phyloP scores from a whole-genome alignment of 1,284 basidiomycete species.

The Blastosporella zonata region DNA sequence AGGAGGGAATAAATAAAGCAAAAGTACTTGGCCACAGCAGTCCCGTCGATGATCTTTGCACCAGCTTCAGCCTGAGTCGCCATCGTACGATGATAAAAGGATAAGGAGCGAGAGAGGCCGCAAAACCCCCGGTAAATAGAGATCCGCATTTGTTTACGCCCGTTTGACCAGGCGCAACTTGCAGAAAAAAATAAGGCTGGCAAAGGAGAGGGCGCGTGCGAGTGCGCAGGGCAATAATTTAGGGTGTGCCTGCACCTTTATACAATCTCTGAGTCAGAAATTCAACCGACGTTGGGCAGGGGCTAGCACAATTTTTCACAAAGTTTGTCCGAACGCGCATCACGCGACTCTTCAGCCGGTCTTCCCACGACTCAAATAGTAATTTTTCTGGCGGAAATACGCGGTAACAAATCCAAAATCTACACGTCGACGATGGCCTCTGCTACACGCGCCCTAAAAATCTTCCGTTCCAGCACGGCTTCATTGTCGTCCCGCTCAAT shows the following conservation, averaged over 20 bases:
- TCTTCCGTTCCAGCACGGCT: constrained; percentile 56
- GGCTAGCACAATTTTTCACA: constrained; percentile 2
- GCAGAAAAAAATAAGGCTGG: constrained; percentile 8
- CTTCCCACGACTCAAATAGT: constrained; percentile 14
- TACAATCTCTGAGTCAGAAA: background rate
- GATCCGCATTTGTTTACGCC: constrained; percentile 25
- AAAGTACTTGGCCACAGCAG: constrained; percentile 78
- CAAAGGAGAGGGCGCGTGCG: constrained; percentile 1
- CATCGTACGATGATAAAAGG: constrained; percentile 51
- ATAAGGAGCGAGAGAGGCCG: constrained; percentile 30
- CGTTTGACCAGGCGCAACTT: constrained; percentile 18
- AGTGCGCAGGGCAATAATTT: constrained; percentile 4
- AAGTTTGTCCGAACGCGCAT: background rate
- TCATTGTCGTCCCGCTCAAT: constrained; percentile 47
- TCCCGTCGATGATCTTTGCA: constrained; percentile 80
- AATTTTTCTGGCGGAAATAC: constrained; percentile 21
- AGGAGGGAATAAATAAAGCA: constrained; percentile 1
- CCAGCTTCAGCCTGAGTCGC: constrained; percentile 64
- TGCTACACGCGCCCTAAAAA: constrained; percentile 44
- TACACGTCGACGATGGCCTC: constrained; percentile 28
- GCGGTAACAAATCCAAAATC: constrained; percentile 8
- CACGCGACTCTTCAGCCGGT: constrained; percentile 7
- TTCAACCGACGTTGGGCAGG: background rate
- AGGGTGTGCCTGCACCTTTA: constrained; percentile 17
- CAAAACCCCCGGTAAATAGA: constrained; percentile 23